Base-by-base conservation (phyloP, 2,329 filamentous ascomycete genomes). In the Dendryphion nanum region DNA sequence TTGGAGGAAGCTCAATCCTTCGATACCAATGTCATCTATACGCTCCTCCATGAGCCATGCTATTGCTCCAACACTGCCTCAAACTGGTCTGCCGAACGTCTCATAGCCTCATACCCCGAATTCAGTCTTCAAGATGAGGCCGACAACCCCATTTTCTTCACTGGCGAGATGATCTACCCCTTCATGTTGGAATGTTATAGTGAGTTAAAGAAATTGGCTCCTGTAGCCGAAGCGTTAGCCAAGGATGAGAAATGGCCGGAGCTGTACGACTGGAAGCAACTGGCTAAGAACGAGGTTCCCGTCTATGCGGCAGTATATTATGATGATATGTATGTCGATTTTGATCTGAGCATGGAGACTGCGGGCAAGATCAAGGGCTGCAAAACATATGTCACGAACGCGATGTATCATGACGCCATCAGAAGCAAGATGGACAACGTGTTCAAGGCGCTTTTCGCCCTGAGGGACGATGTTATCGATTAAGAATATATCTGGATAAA, bases 311-410 rank as follows among this genome's bases (percentile, higher is more conserved):
- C 86, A 1, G 85, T 81, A 2, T 97, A 86, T 52, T 64, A 88
- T 4, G 85, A 95, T 46, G 89, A 95, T 60, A 93, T 96, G 86
- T 96, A 94, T 56, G 90, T 97, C 19, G 86, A 94, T 57, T 86
- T 79, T 50, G 79, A 80, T 5, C 70, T 89, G 38, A 85, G 86
- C 6, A 76, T 79, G 52, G 80, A 85, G 51, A 94, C 89, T 13
- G 88, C 87, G 7, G 70, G 70, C 28, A 78, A 82, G 56, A 86
- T 96, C 60, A 84, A 79, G 60, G 83, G 82, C 1, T 84, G 81
- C 59, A 89, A 88, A 69, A 82, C 87, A 28, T 93, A 85, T 53
- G 80, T 93, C 57, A 95, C 89, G 26, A 96, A 95, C 61, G 74
- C 77, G 17, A 79, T 95, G 75, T 93, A 93, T 58, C 91, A 97